These are phyloP conservation scores for Saccharomycopsis crataegensis DNA, from an alignment of 1,139 yeast species.

Conservation along the genomic window DNA sequence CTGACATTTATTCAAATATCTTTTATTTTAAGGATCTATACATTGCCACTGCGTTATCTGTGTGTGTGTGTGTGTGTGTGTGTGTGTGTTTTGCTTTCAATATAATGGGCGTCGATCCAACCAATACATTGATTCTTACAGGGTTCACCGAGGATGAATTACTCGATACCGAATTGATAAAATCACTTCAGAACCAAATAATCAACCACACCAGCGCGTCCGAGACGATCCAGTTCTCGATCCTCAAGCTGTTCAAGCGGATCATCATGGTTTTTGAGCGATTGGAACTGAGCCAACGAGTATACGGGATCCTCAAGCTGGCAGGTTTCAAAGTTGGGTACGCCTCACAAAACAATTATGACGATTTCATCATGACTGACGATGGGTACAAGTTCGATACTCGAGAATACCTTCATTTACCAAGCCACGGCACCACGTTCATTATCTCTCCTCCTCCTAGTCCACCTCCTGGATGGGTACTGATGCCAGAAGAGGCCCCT, in stretches of 20 bases:
- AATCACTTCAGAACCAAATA: constrained; percentile 22
- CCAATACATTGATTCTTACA: constrained; percentile 19
- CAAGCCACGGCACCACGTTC: constrained; percentile 22
- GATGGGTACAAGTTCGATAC: constrained; percentile 20
- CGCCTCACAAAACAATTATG: constrained; percentile 17
- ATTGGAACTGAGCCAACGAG: constrained; percentile 19
- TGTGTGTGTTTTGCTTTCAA: no score
- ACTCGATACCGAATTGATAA: constrained; percentile 21
- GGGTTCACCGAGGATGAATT: constrained; percentile 21
- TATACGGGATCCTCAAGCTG: constrained; percentile 21
- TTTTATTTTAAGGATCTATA: no score
- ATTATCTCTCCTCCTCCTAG: constrained; percentile 25
- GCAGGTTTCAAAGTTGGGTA: constrained; percentile 19
- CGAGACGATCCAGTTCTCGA: constrained; percentile 24
- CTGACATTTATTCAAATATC: no score
- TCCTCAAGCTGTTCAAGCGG: constrained; percentile 26
- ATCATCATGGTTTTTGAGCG: constrained; percentile 26
- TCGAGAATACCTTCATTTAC: constrained; percentile 21
- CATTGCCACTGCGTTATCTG: no score
- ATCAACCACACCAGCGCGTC: constrained; percentile 18
- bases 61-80: no score
- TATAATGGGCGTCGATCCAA: constrained; percentile 9
- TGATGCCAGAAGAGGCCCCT: constrained; percentile 21
- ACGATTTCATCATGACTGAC: constrained; percentile 16
- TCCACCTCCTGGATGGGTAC: constrained; percentile 23